Evolutionary conservation across 805 yeast species (phyloP).

Genomic region (Phaffomyces antillensis): DNA sequence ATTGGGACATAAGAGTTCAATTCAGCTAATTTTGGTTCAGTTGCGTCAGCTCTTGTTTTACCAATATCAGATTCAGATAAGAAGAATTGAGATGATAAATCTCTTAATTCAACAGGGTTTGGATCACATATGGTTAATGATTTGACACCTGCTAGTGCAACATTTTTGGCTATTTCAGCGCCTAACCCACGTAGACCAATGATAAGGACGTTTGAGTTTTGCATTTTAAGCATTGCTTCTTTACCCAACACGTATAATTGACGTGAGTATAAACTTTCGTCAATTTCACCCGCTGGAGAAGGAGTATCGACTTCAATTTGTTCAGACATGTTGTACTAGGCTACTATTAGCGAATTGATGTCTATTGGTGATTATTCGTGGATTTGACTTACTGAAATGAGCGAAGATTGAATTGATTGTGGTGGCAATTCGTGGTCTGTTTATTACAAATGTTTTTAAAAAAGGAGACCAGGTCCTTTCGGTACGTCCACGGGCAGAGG

Average conservation of each 20-base stretch:
- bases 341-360: neutral
- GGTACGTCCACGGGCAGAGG: neutral
- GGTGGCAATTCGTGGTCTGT: neutral
- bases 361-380: neutral
- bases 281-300: slow-evolving; percentile 47
- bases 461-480: neutral
- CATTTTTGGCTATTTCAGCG: slow-evolving; percentile 92
- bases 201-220: slow-evolving; percentile 82
- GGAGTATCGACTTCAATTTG: slow-evolving; percentile 39
- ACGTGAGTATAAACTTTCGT: slow-evolving; percentile 92
- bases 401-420: neutral
- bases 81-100: slow-evolving; percentile 87
- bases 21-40: slow-evolving; percentile 66
- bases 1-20: slow-evolving; percentile 89
- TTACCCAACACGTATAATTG: slow-evolving; percentile 94
- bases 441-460: neutral
- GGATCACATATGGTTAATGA: slow-evolving; percentile 84
- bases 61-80: slow-evolving; percentile 69
- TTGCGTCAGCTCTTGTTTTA: slow-evolving; percentile 62
- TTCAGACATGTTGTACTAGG: slow-evolving; percentile 19
- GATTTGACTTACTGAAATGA: neutral
- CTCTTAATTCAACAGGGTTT: slow-evolving; percentile 52
- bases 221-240: slow-evolving; percentile 98
- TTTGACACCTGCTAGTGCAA: slow-evolving; percentile 96
- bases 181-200: slow-evolving; percentile 92